Conservation (phyloP, 2,329 filamentous ascomycete species). For the Cercospora zeae-maydis region DNA sequence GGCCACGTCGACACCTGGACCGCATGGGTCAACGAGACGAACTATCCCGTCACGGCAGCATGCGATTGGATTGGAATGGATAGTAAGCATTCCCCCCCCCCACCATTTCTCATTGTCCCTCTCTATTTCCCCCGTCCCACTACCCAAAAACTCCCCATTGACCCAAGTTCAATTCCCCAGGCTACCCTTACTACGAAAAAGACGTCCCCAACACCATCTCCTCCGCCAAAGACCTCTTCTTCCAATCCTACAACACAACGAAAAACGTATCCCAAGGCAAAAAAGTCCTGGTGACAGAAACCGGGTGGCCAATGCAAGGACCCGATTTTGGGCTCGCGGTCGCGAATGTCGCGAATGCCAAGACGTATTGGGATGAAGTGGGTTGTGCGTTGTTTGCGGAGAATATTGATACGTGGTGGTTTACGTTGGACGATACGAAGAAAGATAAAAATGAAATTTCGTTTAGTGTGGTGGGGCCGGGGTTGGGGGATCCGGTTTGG, state of each 20-base stretch:
- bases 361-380: slow-evolving; percentile 75
- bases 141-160: not conserved
- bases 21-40: slow-evolving; percentile 59
- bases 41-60: slow-evolving; percentile 64
- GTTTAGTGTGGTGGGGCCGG: slow-evolving; percentile 39
- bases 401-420: slow-evolving; percentile 65
- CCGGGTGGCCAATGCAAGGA: slow-evolving; percentile 77
- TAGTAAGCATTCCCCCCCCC: slow-evolving; percentile 38
- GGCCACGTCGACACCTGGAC: slow-evolving; percentile 79
- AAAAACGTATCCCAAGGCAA: slow-evolving; percentile 60
- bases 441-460: slow-evolving; percentile 10
- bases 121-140: not conserved
- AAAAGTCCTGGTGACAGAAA: slow-evolving; percentile 81
- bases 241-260: slow-evolving; percentile 60
- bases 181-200: slow-evolving; percentile 78
- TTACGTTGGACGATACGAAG: slow-evolving; percentile 10
- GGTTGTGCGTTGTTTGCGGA: slow-evolving; percentile 64
- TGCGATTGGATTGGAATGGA: slow-evolving; percentile 80
- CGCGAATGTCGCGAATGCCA: slow-evolving; percentile 63
- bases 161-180: not conserved
- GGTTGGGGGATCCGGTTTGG: slow-evolving; percentile 20
- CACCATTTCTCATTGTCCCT: too few relatives aligned
- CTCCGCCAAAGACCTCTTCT: slow-evolving; percentile 64
- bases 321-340: slow-evolving; percentile 58
- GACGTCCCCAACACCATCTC: slow-evolving; percentile 63